Percentiles rank a stretch among this genome's conserved stretches.
Evolutionary conservation across 2,329 filamentous ascomycete species (phyloP).

Genomic region (Emericellopsis cladophorae): DNA sequence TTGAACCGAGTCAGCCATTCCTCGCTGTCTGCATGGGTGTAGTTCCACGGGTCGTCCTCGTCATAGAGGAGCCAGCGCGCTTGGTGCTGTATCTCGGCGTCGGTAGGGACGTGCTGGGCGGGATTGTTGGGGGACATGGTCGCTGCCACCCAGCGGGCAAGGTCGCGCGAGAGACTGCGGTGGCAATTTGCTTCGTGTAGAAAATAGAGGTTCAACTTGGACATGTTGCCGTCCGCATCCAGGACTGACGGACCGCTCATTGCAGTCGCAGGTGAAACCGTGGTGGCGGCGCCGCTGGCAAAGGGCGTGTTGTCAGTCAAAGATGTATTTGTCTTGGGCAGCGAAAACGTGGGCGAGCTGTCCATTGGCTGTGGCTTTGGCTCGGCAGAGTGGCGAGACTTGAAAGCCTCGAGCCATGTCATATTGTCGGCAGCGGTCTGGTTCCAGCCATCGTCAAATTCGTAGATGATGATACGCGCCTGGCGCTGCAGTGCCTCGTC

Average conservation of each 20-base stretch:
- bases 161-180: conserved; percentile 37
- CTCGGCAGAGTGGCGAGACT: conserved; percentile 25
- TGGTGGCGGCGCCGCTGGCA: neutral
- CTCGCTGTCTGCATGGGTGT: conserved; percentile 49
- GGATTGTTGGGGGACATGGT: conserved; percentile 48
- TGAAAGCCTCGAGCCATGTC: conserved; percentile 41
- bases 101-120: conserved; percentile 42
- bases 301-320: neutral
- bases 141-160: conserved; percentile 37
- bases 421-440: conserved; percentile 47
- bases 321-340: conserved; percentile 3
- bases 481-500: conserved; percentile 43
- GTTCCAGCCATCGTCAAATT: conserved; percentile 50
- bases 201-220: conserved; percentile 21
- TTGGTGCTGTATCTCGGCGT: conserved; percentile 52
- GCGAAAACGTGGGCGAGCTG: neutral
- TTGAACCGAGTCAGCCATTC: conserved; percentile 55
- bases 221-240: neutral
- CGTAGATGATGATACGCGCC: conserved; percentile 49
- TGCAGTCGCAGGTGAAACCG: neutral
- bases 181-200: conserved; percentile 50
- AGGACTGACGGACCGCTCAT: neutral
- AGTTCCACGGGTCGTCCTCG: conserved; percentile 53
- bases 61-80: conserved; percentile 51
- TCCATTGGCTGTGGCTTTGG: conserved; percentile 1